Conservation (phyloP, 305 asterid genomes). For the Fraxinus platypoda region DNA sequence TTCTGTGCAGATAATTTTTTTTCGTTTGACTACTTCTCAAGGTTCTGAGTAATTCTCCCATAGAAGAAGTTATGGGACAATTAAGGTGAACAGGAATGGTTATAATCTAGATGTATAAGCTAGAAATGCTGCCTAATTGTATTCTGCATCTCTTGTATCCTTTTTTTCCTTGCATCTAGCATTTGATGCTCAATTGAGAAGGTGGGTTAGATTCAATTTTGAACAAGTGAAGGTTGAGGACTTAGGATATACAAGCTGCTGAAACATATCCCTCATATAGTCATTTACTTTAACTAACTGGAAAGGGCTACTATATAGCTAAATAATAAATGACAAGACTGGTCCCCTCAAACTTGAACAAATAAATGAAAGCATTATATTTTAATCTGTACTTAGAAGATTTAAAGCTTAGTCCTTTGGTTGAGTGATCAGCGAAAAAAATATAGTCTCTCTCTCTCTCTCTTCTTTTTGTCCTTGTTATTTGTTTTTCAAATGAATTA, state of each 20-base stretch:
- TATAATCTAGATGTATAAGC: neutral
- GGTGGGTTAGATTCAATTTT: neutral
- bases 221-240: constrained; percentile 8
- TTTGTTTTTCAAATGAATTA: neutral
- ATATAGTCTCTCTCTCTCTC: neutral
- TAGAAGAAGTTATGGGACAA: neutral
- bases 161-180: neutral
- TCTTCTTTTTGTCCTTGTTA: neutral
- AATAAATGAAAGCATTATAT: neutral
- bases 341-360: neutral
- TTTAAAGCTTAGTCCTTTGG: neutral
- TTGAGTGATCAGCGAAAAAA: neutral
- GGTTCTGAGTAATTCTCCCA: constrained; percentile 11
- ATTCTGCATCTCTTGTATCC: neutral
- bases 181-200: neutral
- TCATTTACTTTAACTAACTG: neutral
- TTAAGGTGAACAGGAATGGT: neutral
- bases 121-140: neutral
- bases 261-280: neutral
- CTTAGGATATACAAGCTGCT: neutral
- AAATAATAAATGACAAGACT: neutral
- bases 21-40: neutral
- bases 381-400: neutral
- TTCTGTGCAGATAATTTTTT: neutral
- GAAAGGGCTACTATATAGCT: neutral